A percentile compares a stretch with the other conserved stretches of the same genome.
Conservation (phyloP, 106 monocot species). For the Dioscorea alata region DNA sequence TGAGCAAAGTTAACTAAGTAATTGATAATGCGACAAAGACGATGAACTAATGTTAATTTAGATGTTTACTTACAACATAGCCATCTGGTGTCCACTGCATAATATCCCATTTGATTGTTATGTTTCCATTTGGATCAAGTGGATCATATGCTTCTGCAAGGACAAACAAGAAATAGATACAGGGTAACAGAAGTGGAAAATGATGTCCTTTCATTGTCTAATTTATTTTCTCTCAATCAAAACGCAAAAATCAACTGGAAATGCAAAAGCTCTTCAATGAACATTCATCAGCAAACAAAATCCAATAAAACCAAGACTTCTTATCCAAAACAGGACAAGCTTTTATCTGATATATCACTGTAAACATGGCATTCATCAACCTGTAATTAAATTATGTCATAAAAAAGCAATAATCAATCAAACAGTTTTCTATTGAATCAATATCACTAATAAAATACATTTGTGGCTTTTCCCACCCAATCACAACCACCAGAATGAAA, state of each 20-base stretch:
- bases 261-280: neutral
- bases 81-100: constrained; percentile 88
- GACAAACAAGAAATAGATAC: neutral
- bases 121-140: constrained; percentile 86
- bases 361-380: no score
- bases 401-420: neutral
- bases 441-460: neutral
- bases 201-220: neutral
- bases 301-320: no score
- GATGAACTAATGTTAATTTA: neutral
- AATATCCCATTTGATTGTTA: constrained; percentile 93
- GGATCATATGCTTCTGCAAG: constrained; percentile 78
- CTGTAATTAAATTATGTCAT: no score
- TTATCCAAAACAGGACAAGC: neutral
- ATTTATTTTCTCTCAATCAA: neutral
- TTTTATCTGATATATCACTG: neutral
- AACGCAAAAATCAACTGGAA: neutral
- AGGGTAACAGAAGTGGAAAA: neutral
- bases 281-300: no score
- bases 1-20: neutral
- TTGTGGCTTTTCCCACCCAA: neutral
- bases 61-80: constrained; percentile 66
- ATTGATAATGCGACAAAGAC: neutral
- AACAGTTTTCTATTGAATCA: neutral
- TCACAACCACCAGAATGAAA: neutral